These are phyloP conservation scores for Myriosclerotinia scirpicola DNA, from an alignment of 2,329 filamentous ascomycete species.

Conservation along the genomic window DNA sequence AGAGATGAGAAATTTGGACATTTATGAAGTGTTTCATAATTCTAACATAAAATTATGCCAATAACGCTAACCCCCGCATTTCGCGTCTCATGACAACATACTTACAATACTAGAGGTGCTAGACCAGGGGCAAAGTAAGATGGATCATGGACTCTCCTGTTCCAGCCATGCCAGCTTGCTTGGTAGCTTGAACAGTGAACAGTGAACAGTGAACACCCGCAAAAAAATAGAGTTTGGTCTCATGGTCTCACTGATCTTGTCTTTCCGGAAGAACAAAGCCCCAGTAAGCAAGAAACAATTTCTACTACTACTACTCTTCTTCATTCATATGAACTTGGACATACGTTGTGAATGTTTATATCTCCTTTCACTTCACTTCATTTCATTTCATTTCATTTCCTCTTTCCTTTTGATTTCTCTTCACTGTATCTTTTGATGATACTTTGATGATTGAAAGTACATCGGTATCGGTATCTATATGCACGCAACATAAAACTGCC, in stretches of 20 bases:
- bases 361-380: neutral
- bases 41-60: neutral
- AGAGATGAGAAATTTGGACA: too few relatives aligned
- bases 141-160: neutral
- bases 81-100: slow-evolving; percentile 8
- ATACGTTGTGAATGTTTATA: neutral
- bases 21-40: slow-evolving; percentile 1
- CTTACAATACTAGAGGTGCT: neutral
- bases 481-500: neutral
- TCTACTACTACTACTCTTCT: neutral
- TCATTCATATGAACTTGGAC: neutral
- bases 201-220: neutral
- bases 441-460: slow-evolving; percentile 4
- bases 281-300: neutral
- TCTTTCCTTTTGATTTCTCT: neutral
- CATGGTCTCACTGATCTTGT: neutral
- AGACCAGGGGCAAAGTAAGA: neutral
- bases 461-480: neutral
- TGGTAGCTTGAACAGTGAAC: too few relatives aligned
- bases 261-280: neutral
- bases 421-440: neutral
- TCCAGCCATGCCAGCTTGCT: too few relatives aligned
- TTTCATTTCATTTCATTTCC: neutral
- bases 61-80: slow-evolving; percentile 16
- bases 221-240: neutral